A percentile compares a stretch with the other conserved stretches of the same genome.
These are phyloP conservation scores for Phaeosphaeriaceae sp. DNA, from an alignment of 2,329 filamentous ascomycete genomes.

Conservation along the genomic window DNA sequence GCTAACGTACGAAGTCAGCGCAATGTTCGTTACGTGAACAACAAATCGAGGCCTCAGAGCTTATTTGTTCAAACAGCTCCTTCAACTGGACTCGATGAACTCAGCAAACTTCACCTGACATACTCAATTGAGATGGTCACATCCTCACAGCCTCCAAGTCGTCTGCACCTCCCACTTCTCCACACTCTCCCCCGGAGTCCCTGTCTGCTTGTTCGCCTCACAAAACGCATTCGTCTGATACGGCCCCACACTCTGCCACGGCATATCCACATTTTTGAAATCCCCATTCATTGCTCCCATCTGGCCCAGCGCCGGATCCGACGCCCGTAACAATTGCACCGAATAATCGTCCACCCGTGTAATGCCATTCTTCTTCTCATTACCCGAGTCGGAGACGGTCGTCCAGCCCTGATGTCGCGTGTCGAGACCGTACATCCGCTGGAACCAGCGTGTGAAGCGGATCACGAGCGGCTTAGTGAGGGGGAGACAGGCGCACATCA, in stretches of 20 bases:
- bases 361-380: conserved; percentile 1
- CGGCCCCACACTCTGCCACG: conserved; percentile 2
- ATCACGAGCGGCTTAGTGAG: conserved; percentile 11
- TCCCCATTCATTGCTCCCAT: background rate
- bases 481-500: conserved; percentile 13
- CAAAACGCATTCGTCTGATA: conserved; percentile 2
- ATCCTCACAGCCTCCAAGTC: background rate
- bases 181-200: background rate
- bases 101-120: background rate
- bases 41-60: too few species aligned
- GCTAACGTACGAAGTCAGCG: too few species aligned
- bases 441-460: conserved; percentile 5
- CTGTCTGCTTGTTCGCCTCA: background rate
- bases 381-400: background rate
- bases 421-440: conserved; percentile 3
- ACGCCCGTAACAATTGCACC: conserved; percentile 8
- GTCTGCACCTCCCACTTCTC: background rate
- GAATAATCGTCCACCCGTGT: conserved; percentile 11
- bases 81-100: background rate
- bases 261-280: conserved; percentile 1
- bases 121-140: background rate
- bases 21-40: too few species aligned
- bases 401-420: conserved; percentile 13
- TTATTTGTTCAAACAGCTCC: too few species aligned
- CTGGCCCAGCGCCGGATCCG: background rate